Base-by-base conservation (phyloP, 225 moss, liverwort and hornwort species). In the Lunularia cruciata region DNA sequence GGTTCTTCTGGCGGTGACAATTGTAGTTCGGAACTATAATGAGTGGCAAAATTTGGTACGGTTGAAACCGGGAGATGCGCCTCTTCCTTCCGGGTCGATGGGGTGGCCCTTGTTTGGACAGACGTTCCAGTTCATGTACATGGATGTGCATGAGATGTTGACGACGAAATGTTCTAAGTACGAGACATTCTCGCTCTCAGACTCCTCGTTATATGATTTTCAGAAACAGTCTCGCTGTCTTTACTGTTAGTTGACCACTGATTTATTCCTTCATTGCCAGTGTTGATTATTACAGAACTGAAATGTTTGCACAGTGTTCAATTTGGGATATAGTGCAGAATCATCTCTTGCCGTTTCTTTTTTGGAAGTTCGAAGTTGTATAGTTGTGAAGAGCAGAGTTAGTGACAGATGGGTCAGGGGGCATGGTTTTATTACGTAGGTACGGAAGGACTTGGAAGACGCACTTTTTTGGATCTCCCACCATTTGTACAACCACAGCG, bases 391-490 rank as follows among this genome's bases (percentile, higher is more conserved):
- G n/a, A n/a, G n/a, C n/a, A n/a, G n/a, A n/a, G n/a, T n/a, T n/a
- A n/a, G n/a, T n/a, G n/a, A n/a, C n/a, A n/a, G n/a, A n/a, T n/a
- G n/a, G n/a, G n/a, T n/a, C n/a, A n/a, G n/a, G n/a, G n/a, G n/a
- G n/a, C n/a, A n/a, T n/a, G n/a, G n/a, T n/a, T n/a, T n/a, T n/a
- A n/a, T n/a, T n/a, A n/a, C n/a, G 15, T 42, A 69, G 69, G 69
- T 69, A 54, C 42, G 69, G 69, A 56, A 69, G 57, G 13, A 69
- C 57, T 6, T 69, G 57, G 55, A 69, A 55, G 55, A 69, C 69
- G 19, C 69, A 69, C 27, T 8, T 57, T 18, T 57, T 69, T 18
- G 69, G 69, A 14, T 36, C 32, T 12, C 69, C 69, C 18, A 57
- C 69, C 54, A 69, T 69, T 1, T 49, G 49, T 28, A 69, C 69